A percentile compares a stretch with the other conserved stretches of the same genome.
phyloP scores from a whole-genome alignment of 345 rosid genomes.

The Gossypium stocksii region DNA sequence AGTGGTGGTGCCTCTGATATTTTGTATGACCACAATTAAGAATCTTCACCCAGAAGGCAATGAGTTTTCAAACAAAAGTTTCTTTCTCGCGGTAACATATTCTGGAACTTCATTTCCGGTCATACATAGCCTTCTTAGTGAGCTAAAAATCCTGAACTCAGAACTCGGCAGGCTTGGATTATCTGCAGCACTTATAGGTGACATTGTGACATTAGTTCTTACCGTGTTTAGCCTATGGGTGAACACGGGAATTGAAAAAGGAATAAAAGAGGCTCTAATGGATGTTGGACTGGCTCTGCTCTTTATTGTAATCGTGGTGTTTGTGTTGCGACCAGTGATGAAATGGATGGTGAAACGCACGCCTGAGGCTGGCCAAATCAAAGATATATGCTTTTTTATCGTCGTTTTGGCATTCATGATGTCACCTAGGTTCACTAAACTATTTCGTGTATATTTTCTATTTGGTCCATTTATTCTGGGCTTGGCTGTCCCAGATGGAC shows the following conservation, averaged over 20 bases:
- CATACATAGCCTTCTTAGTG: slow-evolving; percentile 13
- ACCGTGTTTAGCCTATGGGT: no score
- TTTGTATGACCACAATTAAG: not conserved
- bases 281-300: not conserved
- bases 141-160: slow-evolving; percentile 13
- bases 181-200: no score
- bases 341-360: slow-evolving; percentile 30
- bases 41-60: fast-evolving
- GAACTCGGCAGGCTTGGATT: no score
- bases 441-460: slow-evolving; percentile 5
- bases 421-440: not conserved
- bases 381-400: slow-evolving; percentile 3
- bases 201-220: not conserved
- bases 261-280: not conserved
- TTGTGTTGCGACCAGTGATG: slow-evolving; percentile 26
- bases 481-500: slow-evolving; percentile 19
- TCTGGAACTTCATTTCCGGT: slow-evolving; percentile 19
- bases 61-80: not conserved
- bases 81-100: not conserved
- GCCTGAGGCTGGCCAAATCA: slow-evolving; percentile 30
- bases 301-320: not conserved
- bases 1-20: not conserved
- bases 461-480: slow-evolving; percentile 20
- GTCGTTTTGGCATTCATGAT: slow-evolving; percentile 14
- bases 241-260: not conserved